Evolutionary conservation across 2,329 filamentous ascomycete genomes (phyloP), one percentile per base, ranked within the genome.

Genomic region (Clarireedia hainanense): DNA sequence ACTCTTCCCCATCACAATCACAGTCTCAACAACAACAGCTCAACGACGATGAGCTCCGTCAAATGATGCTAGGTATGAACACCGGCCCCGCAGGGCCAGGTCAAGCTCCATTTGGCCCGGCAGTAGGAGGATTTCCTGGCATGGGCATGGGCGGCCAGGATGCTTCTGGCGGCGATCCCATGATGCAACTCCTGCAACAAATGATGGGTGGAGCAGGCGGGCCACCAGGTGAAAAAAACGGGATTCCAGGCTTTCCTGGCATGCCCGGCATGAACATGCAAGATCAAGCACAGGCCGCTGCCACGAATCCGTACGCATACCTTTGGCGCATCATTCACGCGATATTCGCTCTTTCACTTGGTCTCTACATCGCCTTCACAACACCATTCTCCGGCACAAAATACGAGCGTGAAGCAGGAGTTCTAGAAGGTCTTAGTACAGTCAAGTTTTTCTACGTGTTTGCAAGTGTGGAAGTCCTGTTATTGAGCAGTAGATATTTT

Each of bases 241-340:
- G 60, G 3, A 67, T 68, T 61, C 68, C 66, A 42, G 71, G 70
- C 14, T 75, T 80, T 58, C 69, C 72, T 40, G 59, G 64, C 1
- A 47, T 50, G 46, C 36, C 52, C 20, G 47, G 47, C 7, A 46
- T 46, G 42, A 37, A 39, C 2, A 50, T 55, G 46, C 46, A 50
- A 50, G 46, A 14, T 2, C 61, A 59, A 57, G 36, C 64, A 62
- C 47, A 66, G 64, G 54, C 64, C 61, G 55, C 70, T 63, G 62
- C 73, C 61, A 65, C 71, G 68, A 63, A 76, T 61, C 55, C 74
- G 12, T 75, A 74, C 15, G 70, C 71, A 0, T 78, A 79, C 64
- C 65, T 89, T 48, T 92, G 88, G 86, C 82, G 86, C 5, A 74
- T 91, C 30, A 74, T 90, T 4, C 88, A 92, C 69, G 85, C 86